Evolutionary conservation across 2,329 filamentous ascomycete species (phyloP).

Genomic region (Xylariaceae sp.): DNA sequence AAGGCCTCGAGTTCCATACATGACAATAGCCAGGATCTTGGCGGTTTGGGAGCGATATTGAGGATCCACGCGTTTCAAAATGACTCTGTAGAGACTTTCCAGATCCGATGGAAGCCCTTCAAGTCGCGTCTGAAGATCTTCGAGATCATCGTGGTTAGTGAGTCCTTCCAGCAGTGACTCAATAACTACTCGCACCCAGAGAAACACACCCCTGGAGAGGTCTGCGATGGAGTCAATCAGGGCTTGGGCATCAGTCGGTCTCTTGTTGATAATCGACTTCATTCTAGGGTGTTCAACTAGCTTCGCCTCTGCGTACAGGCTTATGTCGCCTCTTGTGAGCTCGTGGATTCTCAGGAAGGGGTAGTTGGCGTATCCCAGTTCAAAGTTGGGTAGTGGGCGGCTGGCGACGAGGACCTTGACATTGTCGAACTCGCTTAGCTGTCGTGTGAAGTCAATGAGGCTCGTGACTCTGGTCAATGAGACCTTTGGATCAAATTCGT

Average conservation of each 20-base stretch:
- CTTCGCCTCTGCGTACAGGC: conserved; percentile 9
- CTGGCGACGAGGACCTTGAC: conserved; percentile 19
- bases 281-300: conserved; percentile 11
- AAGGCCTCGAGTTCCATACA: not conserved
- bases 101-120: conserved; percentile 15
- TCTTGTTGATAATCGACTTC: conserved; percentile 4
- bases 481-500: conserved; percentile 19
- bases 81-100: conserved; percentile 12
- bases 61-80: conserved; percentile 8
- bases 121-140: conserved; percentile 12
- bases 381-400: conserved; percentile 13
- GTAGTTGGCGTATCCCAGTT: conserved; percentile 6
- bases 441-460: conserved; percentile 11
- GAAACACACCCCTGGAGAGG: not conserved
- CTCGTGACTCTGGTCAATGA: conserved; percentile 10
- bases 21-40: conserved; percentile 10
- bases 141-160: conserved; percentile 13
- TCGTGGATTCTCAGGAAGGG: conserved; percentile 14
- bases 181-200: conserved; percentile 8
- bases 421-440: conserved; percentile 5
- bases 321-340: conserved; percentile 15
- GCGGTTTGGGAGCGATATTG: conserved; percentile 9
- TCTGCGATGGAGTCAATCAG: not conserved
- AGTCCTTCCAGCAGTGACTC: conserved; percentile 14
- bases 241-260: not conserved